phyloP scores from a whole-genome alignment of 1,284 basidiomycete species.

The Apiotrichum sp. region DNA sequence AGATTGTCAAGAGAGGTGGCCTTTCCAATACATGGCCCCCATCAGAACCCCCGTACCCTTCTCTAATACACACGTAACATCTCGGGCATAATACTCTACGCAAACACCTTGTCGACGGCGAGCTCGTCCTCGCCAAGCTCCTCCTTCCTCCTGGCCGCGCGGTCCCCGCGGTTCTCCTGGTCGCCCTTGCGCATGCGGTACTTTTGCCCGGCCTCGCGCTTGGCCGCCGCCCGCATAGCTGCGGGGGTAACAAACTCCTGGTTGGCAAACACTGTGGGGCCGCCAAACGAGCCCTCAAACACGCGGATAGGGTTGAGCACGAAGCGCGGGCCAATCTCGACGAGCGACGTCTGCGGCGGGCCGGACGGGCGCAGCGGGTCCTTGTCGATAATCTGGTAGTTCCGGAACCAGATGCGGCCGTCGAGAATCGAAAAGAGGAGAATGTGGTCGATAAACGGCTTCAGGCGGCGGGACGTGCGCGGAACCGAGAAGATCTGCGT shows the following conservation, averaged over 20 bases:
- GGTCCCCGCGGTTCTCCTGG: conserved; percentile 60
- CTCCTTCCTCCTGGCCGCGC: conserved; percentile 60
- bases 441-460: conserved; percentile 98
- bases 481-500: conserved; percentile 90
- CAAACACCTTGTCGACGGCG: conserved; percentile 81
- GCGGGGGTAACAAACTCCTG: conserved; percentile 90
- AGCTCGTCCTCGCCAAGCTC: conserved; percentile 69
- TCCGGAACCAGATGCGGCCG: conserved; percentile 98
- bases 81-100: conserved; percentile 45
- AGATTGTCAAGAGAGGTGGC: too few relatives aligned
- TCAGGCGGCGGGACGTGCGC: conserved; percentile 76
- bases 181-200: conserved; percentile 75
- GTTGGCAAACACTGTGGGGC: conserved; percentile 93
- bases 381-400: conserved; percentile 64
- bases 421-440: conserved; percentile 94
- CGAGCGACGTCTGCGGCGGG: conserved; percentile 58
- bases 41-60: too few relatives aligned
- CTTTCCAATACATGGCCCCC: too few relatives aligned
- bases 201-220: conserved; percentile 67
- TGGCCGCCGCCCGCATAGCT: conserved; percentile 65
- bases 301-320: conserved; percentile 96
- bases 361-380: conserved; percentile 56
- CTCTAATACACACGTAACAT: too few relatives aligned
- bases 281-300: conserved; percentile 94
- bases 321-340: conserved; percentile 95